Evolutionary conservation across 768 basidiomycete genomes (phyloP), one percentile per base, ranked within the genome.

Genomic region (Trametes sanguinea): DNA sequence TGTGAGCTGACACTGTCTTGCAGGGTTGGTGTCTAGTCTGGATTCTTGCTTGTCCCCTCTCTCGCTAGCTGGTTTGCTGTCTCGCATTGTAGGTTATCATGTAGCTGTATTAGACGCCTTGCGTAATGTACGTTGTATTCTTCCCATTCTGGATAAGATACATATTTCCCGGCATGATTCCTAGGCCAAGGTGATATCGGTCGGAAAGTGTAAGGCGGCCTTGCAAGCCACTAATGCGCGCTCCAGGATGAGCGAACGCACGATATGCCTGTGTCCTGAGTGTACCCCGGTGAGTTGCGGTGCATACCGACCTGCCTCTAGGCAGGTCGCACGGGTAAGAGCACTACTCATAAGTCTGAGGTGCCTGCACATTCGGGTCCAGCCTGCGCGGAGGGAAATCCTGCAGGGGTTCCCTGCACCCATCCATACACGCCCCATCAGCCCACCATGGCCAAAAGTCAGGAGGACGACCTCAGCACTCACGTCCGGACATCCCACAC

Each of bases 401-500:
- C 63, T 75, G 67, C 56, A 84, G 61, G 0, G 83, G 82, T 73
- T 81, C 75, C n/a, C 85, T 87, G 62, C 48, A 43, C 40, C 48
- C 27, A 40, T 14, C 27, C 22, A 14, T 27, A 42, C 51, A 48
- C 3, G 29, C 5, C 14, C 30, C 56, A 52, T 44, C 37, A 6
- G 22, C 17, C 3, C 10, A 4, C 30, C 33, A 11, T 2, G 2
- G 3, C 33, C 17, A 5, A 9, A 27, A 55, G 6, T 22, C 47
- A 7, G 16, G 11, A 10, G n/a, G 7, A 32, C 5, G 14, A 17
- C 16, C 40, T 4, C 8, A 33, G 52, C 50, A 80, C 89, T 70
- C 73, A 96, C 95, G 78, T 83, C 75, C 95, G 78, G 30, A 91
- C 79, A 61, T 92, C 88, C 96, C 96, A 99, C 2, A 99, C 86